Base-by-base conservation (phyloP, 2,329 filamentous ascomycete species). In the Pestalotiopsis sp. region DNA sequence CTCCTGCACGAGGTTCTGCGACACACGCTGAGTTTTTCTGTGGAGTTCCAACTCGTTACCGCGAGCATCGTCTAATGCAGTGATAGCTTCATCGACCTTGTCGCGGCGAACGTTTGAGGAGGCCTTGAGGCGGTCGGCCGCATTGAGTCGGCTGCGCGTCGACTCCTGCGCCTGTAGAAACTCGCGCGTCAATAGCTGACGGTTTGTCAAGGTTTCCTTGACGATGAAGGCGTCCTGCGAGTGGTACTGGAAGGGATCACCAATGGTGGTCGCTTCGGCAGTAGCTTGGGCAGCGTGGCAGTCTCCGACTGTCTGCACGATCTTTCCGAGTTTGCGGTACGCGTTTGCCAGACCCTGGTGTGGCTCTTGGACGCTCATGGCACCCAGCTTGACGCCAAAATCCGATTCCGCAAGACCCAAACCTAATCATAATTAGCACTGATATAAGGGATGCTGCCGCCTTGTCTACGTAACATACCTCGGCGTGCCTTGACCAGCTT, bases 71-170 rank as follows among this genome's bases (percentile, higher is more conserved):
- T 97, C 94, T 4, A 98, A 87, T 4, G 94, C 89, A 20, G 90
- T 87, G 76, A 99, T 97, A n/a, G 96, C 96, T 81, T 99, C 96
- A 78, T 99, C 96, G 36, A 98, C 96, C 83, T 98, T 99, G 78
- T 99, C 96, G 45, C 92, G 88, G 71, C 94, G 92, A 45, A 99
- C 95, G 68, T 91, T 96, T 17, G 93, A 92, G 79, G 91, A 94
- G 20, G 91, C 90, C 78, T 97, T 97, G 70, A 99, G 87, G 59
- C 96, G 90, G 79, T 98, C 95, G 1, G 95, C 94, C 1, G 95
- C 93, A 71, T 91, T 90, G 52, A 96, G 88, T 80, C 94, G 96
- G 80, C 90, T 93, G 71, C 93, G 90, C 1, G 95, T 94, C 25
- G 86, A 86, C 78, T 97, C 93, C 79, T 98, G 95, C 0, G 96